Base-by-base conservation (phyloP, 2,329 filamentous ascomycete genomes). In the Sordariomycetes sp. region DNA sequence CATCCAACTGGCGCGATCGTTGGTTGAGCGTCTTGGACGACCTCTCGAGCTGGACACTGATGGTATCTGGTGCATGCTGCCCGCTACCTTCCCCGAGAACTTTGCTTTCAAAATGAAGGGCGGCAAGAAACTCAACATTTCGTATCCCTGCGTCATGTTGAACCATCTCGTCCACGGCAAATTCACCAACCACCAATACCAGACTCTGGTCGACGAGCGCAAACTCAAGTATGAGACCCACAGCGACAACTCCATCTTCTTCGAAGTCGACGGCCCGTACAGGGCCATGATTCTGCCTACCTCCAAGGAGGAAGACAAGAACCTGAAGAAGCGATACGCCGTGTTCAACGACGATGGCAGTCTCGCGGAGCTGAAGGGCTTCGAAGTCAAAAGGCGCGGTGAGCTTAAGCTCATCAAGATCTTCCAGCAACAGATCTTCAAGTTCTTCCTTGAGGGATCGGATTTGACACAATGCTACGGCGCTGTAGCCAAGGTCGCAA, bases 341-440 rank as follows among this genome's bases (percentile, higher is more conserved):
- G 92, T 98, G 4, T 98, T 98, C 73, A 98, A 98, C 50, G 85
- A 96, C 41, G 92, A 98, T 49, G 92, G 93, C 25, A 94, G 82
- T 56, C 68, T 98, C 34, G 92, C 92, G 11, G 92, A 98, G 54
- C 59, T 98, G 51, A 98, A 98, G 53, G 92, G 92, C 6, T 98
- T 98, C 51, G 92, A 98, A 51, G 80, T 98, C 44, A 98, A 98
- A 67, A 81, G 92, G 54, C 76, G 92, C 74, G 92, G 92, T 68
- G 92, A 98, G 63, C 66, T 98, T 46, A 98, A 98, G 64, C 79
- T 98, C 46, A 98, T 98, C 73, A 98, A 98, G 62, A 98, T 96
- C 53, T 98, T 98, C 57, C 92, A 98, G 58, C 86, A 92, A 39
- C 92, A 98, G 51, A 94, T 98, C 45, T 98, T 98, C 79, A 95